These are phyloP conservation scores for Zasmidium cellare DNA, from an alignment of 2,329 filamentous ascomycete species.

Conservation along the genomic window DNA sequence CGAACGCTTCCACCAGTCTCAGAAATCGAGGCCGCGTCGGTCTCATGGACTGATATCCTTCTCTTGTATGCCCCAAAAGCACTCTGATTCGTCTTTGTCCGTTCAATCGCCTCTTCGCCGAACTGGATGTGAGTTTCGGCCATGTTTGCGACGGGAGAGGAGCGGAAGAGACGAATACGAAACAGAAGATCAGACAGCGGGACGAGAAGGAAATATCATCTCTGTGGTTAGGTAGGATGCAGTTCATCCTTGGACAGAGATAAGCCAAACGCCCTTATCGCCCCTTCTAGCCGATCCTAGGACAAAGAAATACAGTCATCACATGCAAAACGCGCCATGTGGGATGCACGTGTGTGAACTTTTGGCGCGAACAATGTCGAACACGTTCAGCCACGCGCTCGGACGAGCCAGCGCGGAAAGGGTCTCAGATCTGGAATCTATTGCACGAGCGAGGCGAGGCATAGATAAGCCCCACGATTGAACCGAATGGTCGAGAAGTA, in stretches of 20 bases:
- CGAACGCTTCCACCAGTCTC: constrained; percentile 12
- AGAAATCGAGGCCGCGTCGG: constrained; percentile 3
- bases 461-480: neutral
- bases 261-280: no score
- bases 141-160: neutral
- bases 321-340: no score
- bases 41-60: constrained; percentile 1
- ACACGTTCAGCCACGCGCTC: no score
- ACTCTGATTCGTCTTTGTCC: neutral
- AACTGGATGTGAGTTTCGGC: constrained; percentile 10
- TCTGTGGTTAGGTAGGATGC: neutral
- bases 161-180: neutral
- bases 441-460: no score
- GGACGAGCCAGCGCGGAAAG: no score
- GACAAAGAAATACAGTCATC: no score
- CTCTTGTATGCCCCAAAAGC: neutral
- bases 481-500: neutral
- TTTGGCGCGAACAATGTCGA: no score
- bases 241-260: no score
- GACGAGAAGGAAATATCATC: no score
- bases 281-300: no score
- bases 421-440: no score
- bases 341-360: no score
- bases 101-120: constrained; percentile 9
- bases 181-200: neutral